Percentiles rank a stretch among this genome's conserved stretches.
Conservation (phyloP, 129 eudicot genomes). For the Helichrysum umbraculigerum region DNA sequence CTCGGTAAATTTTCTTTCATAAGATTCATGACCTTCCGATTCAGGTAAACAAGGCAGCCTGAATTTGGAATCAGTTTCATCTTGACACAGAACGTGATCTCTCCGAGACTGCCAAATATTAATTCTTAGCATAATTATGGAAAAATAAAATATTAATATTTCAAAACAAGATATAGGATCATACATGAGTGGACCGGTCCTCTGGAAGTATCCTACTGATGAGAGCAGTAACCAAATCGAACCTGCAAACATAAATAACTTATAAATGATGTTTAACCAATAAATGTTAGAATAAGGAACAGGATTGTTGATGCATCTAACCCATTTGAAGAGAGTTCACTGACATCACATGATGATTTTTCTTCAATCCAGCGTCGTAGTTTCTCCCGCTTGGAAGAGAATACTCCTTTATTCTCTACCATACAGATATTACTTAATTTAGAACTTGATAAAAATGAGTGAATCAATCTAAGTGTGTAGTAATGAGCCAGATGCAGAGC, state of each 20-base stretch:
- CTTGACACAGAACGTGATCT: constrained; percentile 24
- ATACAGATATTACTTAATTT: constrained; percentile 12
- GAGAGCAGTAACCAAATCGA: constrained; percentile 66
- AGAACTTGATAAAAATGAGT: not conserved
- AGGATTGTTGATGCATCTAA: constrained; percentile 33
- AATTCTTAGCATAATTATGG: constrained; percentile 18
- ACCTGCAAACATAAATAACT: constrained; percentile 45
- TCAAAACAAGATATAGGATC: constrained; percentile 27
- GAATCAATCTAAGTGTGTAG: not conserved
- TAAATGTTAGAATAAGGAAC: constrained; percentile 8
- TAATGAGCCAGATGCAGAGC: not conserved
- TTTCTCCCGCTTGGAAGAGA: constrained; percentile 56
- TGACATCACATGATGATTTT: constrained; percentile 41
- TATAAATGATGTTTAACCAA: constrained; percentile 9
- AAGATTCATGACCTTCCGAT: constrained; percentile 23
- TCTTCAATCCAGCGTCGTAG: constrained; percentile 52
- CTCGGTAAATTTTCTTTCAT: constrained; percentile 18
- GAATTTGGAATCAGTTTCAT: constrained; percentile 15
- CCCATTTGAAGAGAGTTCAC: constrained; percentile 56
- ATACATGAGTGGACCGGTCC: constrained; percentile 46
- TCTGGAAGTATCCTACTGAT: constrained; percentile 64
- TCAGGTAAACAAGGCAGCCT: constrained; percentile 24
- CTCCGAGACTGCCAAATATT: constrained; percentile 29
- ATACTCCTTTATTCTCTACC: constrained; percentile 56
- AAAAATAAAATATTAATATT: not conserved